Base-by-base conservation (phyloP, 192 early-diverging fungal genomes). In the Linnemannia exigua region DNA sequence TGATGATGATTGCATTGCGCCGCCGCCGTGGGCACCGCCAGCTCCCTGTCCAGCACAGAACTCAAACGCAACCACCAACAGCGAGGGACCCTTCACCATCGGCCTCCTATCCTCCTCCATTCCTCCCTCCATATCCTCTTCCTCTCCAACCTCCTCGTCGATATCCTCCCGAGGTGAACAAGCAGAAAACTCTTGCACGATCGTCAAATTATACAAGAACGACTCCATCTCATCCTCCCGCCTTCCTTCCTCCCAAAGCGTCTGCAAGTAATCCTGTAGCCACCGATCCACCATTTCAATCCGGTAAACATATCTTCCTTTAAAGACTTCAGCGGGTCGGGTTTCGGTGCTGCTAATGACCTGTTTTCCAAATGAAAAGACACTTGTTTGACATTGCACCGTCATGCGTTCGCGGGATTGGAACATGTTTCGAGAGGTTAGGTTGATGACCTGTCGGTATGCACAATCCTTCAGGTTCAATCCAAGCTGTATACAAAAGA, bases 241-340 rank as follows among this genome's bases (percentile, higher is more conserved):
- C 36, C 38, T 52, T 3, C 36, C 68, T 46, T 67, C 66, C 11
- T 31, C 68, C 6, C 51, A 41, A 46, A 79, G 41, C 1, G 74
- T 46, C 11, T 67, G 52, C 20, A 85, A 54, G 61, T 72, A 85
- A 46, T 68, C 72, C 41, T 85, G 52, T 28, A 85, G 17, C 83
- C 83, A 91, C 28, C 88, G 84, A 52, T 91, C 89, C 3, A 89
- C 89, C 63, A 84, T 87, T 31, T 76, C 82, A 75, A 91, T 90
- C 20, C 75, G 86, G 44, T 91, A 91, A 67, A 90, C 80, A 67
- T 89, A 89, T 69, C 88, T 86, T 16, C 86, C 88, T 4, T 44
- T 41, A 5, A 81, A 48, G 71, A 74, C 88, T 2, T 87, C 66
- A 0, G 91, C 89, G 38, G 88, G 89, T 36, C 89, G 88, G 4